Evolutionary conservation across 305 asterid genomes (phyloP).

Genomic region (Stenogyne calaminthoides): DNA sequence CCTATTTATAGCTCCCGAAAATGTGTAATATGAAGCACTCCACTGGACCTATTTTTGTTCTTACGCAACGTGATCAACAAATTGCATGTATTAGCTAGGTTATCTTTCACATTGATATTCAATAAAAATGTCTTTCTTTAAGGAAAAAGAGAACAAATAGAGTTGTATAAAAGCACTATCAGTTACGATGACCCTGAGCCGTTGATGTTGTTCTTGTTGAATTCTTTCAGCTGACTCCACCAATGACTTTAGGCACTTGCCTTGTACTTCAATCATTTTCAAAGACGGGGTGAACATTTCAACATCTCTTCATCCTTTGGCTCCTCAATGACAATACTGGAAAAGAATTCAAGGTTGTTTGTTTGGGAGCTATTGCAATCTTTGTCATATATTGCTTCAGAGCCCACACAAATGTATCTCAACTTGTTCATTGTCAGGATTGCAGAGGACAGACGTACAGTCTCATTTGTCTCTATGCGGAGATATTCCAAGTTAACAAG

Average conservation of each 20-base stretch:
- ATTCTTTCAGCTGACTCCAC: background rate
- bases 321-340: background rate
- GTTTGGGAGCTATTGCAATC: constrained; percentile 6
- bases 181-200: background rate
- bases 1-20: no score
- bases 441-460: background rate
- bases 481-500: constrained; percentile 17
- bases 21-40: no score
- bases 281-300: constrained; percentile 16
- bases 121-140: no score
- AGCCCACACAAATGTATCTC: background rate
- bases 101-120: no score
- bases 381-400: background rate
- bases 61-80: no score
- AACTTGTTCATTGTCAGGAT: constrained; percentile 3
- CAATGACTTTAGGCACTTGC: background rate
- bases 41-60: no score
- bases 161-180: background rate
- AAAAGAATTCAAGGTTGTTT: constrained; percentile 3
- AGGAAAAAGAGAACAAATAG: no score
- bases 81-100: no score
- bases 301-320: background rate
- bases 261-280: background rate
- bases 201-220: background rate
- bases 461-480: background rate